Evolutionary conservation across 176 grass and related monocot genomes (phyloP), one percentile per base, ranked within the genome.

Genomic region (Sorghum bicolor): DNA sequence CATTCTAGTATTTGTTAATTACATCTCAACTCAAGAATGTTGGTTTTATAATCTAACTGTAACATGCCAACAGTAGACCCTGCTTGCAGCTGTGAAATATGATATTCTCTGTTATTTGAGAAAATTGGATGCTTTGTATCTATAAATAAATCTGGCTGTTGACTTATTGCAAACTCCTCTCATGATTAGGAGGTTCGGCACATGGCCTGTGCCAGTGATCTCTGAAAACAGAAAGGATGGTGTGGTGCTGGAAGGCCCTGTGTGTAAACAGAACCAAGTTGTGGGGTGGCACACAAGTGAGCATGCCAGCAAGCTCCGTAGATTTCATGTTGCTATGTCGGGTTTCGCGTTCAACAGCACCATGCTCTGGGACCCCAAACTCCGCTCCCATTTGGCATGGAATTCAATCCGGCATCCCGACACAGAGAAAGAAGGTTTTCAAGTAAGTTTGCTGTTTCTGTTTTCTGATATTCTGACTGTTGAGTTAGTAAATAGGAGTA

Each of bases 261-360:
- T 99, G 13, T 99, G 96, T 87, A 92, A 91, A 77, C 77, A 94
- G 66, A 86, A 60, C 70, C 76, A 94, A 75, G 91, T 99, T 66
- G 87, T 99, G 30, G 96, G 96, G 62, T 99, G 96, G 96, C 91
- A 99, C 47, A 92, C 93, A 62, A 89, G 84, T 47, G 88, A 90
- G 31, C 91, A 91, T 81, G 86, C 50, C 78, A 99, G 85, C 89
- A 96, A 86, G 67, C 80, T 91, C 39, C 88, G 86, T 28, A 99
- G 93, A 88, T 99, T 99, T 91, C 96, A 99, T 92, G 86, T 99
- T 74, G 78, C 92, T 37, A 92, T 96, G 91, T 94, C 96, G 6
- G 96, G 93, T 74, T 99, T 99, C 55, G 96, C 96, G 36, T 99
- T 99, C 92, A 99, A 99, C 24, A 95, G 93, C 80, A 96, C 93